These are phyloP conservation scores for Tothia fuscella DNA, from an alignment of 2,329 filamentous ascomycete genomes.

Conservation along the genomic window DNA sequence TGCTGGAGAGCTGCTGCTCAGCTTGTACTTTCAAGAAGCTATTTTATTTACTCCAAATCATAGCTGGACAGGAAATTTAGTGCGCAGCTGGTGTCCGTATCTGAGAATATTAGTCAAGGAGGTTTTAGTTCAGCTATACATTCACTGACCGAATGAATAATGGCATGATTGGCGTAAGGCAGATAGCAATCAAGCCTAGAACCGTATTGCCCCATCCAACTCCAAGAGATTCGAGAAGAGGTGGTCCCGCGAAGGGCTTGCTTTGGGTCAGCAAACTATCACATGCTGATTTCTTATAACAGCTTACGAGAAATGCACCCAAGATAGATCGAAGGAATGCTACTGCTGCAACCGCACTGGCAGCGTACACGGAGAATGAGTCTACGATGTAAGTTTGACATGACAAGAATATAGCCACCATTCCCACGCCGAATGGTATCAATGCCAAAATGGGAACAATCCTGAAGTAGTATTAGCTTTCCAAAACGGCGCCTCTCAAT, in stretches of 20 bases:
- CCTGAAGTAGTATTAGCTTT: no score
- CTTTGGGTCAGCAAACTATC: neutral
- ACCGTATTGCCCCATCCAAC: conserved; percentile 10
- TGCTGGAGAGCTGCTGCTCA: no score
- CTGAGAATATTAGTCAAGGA: neutral
- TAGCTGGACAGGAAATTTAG: conserved; percentile 4
- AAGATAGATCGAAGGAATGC: neutral
- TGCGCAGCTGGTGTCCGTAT: conserved; percentile 9
- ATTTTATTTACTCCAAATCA: conserved; percentile 1
- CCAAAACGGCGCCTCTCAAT: no score
- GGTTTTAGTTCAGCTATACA: neutral
- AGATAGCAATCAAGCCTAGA: conserved; percentile 8
- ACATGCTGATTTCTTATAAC: neutral
- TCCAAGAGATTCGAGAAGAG: conserved; percentile 4
- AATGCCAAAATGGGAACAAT: conserved; percentile 13
- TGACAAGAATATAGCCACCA: conserved; percentile 9
- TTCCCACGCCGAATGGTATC: conserved; percentile 8
- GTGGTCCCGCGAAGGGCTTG: conserved; percentile 7
- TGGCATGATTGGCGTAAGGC: conserved; percentile 5
- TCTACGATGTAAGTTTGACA: conserved; percentile 11
- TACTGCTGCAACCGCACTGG: conserved; percentile 9
- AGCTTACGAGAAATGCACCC: conserved; percentile 18
- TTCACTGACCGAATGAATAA: conserved; percentile 5
- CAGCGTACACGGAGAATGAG: conserved; percentile 9
- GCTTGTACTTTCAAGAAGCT: no score